Conservation (phyloP, 495 filamentous ascomycete genomes). For the Daldinia caldariorum region DNA sequence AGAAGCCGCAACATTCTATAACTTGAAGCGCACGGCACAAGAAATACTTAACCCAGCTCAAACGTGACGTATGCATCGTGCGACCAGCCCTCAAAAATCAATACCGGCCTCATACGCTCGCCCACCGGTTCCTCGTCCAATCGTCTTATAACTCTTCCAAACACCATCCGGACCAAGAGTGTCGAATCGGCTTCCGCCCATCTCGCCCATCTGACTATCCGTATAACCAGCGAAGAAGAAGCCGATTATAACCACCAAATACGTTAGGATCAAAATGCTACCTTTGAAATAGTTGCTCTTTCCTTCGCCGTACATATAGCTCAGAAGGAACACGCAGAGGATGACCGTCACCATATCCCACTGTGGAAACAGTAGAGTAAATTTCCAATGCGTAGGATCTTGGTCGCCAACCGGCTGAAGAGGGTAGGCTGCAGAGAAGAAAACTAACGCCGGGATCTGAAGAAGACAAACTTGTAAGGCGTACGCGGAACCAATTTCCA, state of each 20-base stretch:
- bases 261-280: slow-evolving; percentile 91
- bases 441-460: slow-evolving; percentile 91
- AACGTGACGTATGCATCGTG: not conserved
- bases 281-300: slow-evolving; percentile 96
- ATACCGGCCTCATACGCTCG: slow-evolving; percentile 42
- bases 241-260: slow-evolving; percentile 89
- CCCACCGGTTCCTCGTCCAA: slow-evolving; percentile 54
- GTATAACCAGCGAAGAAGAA: slow-evolving; percentile 88
- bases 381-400: slow-evolving; percentile 79
- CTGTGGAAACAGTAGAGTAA: slow-evolving; percentile 95
- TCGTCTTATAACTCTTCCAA: slow-evolving; percentile 63
- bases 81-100: slow-evolving; percentile 26
- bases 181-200: slow-evolving; percentile 75
- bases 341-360: slow-evolving; percentile 99
- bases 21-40: slow-evolving; percentile 10
- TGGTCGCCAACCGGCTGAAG: slow-evolving; percentile 46
- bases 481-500: slow-evolving; percentile 99
- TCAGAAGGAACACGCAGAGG: slow-evolving; percentile 94
- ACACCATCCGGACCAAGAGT: slow-evolving; percentile 65
- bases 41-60: not conserved
- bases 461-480: slow-evolving; percentile 97
- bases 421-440: slow-evolving; percentile 77
- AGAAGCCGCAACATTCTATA: not conserved
- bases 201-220: slow-evolving; percentile 58
- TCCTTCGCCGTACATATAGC: slow-evolving; percentile 97